Evolutionary conservation across 768 basidiomycete genomes (phyloP).

Genomic region (Daedaleopsis sinensis): DNA sequence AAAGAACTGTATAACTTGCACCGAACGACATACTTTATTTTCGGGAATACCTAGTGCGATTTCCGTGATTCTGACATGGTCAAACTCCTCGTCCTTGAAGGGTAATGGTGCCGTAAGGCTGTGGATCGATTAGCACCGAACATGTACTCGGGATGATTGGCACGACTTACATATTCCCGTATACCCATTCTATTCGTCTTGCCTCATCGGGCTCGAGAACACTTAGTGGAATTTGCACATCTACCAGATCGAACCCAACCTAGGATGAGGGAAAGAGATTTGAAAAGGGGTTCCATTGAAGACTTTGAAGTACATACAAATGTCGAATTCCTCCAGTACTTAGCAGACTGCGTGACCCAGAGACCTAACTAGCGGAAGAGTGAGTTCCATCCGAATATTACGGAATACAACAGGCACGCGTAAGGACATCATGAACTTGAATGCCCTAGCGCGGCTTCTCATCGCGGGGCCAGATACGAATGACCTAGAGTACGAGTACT

Average conservation of each 20-base stretch:
- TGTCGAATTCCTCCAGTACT: slow-evolving; percentile 66
- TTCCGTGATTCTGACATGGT: slow-evolving; percentile 64
- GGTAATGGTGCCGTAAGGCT: slow-evolving; percentile 77
- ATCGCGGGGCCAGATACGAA: neutral
- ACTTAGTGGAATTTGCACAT: slow-evolving; percentile 64
- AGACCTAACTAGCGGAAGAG: slow-evolving; percentile 53
- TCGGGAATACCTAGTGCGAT: slow-evolving; percentile 59
- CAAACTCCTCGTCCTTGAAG: slow-evolving; percentile 82
- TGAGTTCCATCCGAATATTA: neutral
- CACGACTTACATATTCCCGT: slow-evolving; percentile 74
- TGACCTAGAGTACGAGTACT: neutral
- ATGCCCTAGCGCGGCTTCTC: neutral
- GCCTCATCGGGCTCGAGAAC: slow-evolving; percentile 54
- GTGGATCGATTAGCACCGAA: neutral
- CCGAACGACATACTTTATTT: slow-evolving; percentile 52
- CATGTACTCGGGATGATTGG: neutral
- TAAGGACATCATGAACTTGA: neutral
- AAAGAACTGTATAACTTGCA: neutral
- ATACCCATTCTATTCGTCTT: slow-evolving; percentile 66
- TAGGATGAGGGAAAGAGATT: slow-evolving; percentile 27
- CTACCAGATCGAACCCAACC: slow-evolving; percentile 81
- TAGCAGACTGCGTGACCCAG: slow-evolving; percentile 75
- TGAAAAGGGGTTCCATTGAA: neutral
- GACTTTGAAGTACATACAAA: slow-evolving; percentile 50
- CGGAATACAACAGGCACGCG: too few relatives aligned